A percentile compares a stretch with the other conserved stretches of the same genome.
Conservation (phyloP, 805 yeast genomes). For the Ogataea pini region DNA sequence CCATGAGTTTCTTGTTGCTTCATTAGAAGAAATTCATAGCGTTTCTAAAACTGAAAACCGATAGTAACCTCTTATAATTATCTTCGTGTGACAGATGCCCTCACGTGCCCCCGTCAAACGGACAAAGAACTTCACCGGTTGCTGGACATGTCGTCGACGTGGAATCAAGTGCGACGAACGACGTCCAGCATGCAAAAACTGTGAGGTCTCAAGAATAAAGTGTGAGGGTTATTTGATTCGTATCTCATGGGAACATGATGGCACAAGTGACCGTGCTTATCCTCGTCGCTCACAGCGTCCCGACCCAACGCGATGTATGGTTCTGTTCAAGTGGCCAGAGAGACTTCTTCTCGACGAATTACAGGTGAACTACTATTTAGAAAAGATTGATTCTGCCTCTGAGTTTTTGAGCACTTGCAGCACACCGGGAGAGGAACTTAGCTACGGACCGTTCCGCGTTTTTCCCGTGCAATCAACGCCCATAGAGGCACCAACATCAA, state of each 20-base stretch:
- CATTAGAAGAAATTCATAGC: background rate
- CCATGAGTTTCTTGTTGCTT: background rate
- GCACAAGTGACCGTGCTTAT: background rate
- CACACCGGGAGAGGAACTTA: background rate
- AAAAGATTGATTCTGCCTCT: conserved; percentile 1
- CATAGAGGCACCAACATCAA: background rate
- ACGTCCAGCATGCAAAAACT: conserved; percentile 1
- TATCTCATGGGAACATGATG: conserved; percentile 2
- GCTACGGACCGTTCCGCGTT: conserved; percentile 2
- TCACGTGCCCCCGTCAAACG: background rate
- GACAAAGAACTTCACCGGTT: conserved; percentile 4
- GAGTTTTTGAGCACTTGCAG: background rate
- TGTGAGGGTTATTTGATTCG: conserved; percentile 6
- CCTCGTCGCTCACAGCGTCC: background rate
- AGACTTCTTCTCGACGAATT: background rate
- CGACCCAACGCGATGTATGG: conserved; percentile 1
- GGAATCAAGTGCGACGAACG: conserved; percentile 6
- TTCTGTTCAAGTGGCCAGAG: conserved; percentile 1
- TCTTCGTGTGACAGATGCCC: background rate
- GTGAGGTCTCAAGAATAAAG: background rate
- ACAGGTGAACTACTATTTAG: conserved; percentile 1
- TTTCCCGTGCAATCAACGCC: background rate
- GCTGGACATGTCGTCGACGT: conserved; percentile 6
- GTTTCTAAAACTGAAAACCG: background rate
- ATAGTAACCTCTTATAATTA: too few relatives aligned